Conservation (phyloP, 2,329 filamentous ascomycete genomes). For the Talaromyces verruculosus region DNA sequence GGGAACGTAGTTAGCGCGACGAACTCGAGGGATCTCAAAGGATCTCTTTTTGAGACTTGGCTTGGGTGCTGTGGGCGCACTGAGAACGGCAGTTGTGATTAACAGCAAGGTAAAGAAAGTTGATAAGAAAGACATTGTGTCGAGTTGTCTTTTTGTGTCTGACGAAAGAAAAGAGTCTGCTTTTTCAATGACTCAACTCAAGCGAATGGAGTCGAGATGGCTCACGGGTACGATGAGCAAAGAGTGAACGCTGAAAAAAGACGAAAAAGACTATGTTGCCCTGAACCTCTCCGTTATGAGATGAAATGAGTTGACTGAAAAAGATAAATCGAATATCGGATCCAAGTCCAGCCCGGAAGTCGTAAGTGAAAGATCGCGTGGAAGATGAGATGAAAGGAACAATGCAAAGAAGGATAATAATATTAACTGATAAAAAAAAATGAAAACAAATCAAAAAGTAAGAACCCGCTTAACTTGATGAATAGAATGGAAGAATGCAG, state of each 20-base stretch:
- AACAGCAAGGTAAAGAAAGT: conserved; percentile 31
- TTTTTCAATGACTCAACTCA: background rate
- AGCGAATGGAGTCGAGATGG: background rate
- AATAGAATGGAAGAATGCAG: background rate
- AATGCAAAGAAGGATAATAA: background rate
- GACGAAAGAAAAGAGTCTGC: background rate
- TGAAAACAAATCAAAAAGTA: background rate
- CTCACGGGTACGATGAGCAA: background rate
- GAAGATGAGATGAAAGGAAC: background rate
- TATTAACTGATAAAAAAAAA: background rate
- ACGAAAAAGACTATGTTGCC: background rate
- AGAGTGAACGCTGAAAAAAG: background rate
- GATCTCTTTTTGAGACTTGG: conserved; percentile 42
- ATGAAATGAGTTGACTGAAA: background rate
- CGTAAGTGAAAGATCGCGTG: background rate
- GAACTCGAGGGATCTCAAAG: conserved; percentile 61
- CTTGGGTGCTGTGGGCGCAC: conserved; percentile 31
- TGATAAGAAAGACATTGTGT: conserved; percentile 33
- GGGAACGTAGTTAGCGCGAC: conserved; percentile 56
- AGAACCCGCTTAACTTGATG: conserved; percentile 9
- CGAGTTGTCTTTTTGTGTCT: background rate
- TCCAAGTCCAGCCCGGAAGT: conserved; percentile 28
- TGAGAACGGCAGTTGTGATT: conserved; percentile 35
- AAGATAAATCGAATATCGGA: conserved; percentile 12
- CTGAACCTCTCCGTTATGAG: background rate